Evolutionary conservation across 805 yeast genomes (phyloP).

Genomic region (Isabelozyma gotoi): DNA sequence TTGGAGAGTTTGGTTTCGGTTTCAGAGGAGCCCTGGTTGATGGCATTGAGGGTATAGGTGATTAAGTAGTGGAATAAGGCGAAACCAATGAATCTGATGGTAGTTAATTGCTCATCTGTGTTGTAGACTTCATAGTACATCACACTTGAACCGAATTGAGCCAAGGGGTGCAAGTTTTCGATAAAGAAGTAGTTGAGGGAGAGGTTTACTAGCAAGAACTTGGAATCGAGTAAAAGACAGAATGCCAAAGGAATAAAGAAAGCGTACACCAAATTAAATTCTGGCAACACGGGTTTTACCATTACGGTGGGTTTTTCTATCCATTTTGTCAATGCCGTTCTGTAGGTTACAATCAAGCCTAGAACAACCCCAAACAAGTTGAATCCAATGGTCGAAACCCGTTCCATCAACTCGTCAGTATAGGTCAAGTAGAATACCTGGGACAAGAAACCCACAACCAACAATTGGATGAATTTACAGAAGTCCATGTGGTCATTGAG

Average conservation of each 20-base stretch:
- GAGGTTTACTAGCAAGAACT: conserved; percentile 30
- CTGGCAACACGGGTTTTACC: conserved; percentile 28
- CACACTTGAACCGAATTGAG: conserved; percentile 25
- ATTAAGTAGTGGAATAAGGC: conserved; percentile 22
- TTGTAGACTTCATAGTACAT: conserved; percentile 34
- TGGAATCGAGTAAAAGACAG: conserved; percentile 16
- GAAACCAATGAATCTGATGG: conserved; percentile 21
- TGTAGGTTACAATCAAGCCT: conserved; percentile 28
- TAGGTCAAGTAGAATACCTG: conserved; percentile 30
- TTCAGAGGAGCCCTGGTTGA: conserved; percentile 25
- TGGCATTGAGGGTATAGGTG: conserved; percentile 19
- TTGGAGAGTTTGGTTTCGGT: conserved; percentile 12
- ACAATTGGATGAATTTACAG: conserved; percentile 29
- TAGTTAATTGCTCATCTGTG: conserved; percentile 13
- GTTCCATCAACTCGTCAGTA: conserved; percentile 15
- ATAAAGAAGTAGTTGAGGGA: conserved; percentile 35
- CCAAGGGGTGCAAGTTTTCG: conserved; percentile 28
- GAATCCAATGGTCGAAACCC: conserved; percentile 25
- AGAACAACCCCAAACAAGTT: conserved; percentile 31
- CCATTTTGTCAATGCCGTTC: conserved; percentile 15
- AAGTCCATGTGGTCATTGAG: conserved; percentile 32
- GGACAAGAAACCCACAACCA: conserved; percentile 25
- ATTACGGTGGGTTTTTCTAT: conserved; percentile 9
- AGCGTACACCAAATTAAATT: conserved; percentile 36
- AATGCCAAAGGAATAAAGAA: conserved; percentile 31